A percentile compares a stretch with the other conserved stretches of the same genome.
Conservation (phyloP, 148 eudicot species). For the Camellia lanceoleosa region DNA sequence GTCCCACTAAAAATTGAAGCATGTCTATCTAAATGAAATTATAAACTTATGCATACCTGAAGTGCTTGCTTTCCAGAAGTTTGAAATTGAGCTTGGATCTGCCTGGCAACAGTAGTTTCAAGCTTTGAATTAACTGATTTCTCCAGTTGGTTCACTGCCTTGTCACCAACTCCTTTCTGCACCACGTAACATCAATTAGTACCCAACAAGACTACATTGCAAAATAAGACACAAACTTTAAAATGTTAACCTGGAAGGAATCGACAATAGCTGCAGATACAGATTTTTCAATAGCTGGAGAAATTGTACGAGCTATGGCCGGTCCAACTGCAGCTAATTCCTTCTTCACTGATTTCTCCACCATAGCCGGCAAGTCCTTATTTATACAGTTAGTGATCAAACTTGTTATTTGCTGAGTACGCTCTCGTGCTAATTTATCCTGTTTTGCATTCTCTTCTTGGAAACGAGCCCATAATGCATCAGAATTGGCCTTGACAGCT, state of each 20-base stretch:
- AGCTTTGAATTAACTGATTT: constrained; percentile 73
- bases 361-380: constrained; percentile 56
- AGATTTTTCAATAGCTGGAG: constrained; percentile 71
- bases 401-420: constrained; percentile 57
- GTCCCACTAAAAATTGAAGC: background rate
- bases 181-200: constrained; percentile 22
- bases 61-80: constrained; percentile 93
- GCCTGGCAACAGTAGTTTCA: constrained; percentile 77
- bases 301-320: constrained; percentile 67
- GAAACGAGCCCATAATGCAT: constrained; percentile 85
- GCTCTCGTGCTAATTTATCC: constrained; percentile 70
- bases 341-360: constrained; percentile 81
- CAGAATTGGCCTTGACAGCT: constrained; percentile 65
- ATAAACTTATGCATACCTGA: constrained; percentile 48
- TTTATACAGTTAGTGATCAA: constrained; percentile 48
- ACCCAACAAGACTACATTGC: background rate
- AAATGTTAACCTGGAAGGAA: constrained; percentile 70
- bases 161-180: constrained; percentile 89
- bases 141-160: constrained; percentile 81
- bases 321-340: constrained; percentile 65
- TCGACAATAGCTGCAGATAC: constrained; percentile 64
- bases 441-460: constrained; percentile 73
- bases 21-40: background rate
- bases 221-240: constrained; percentile 6
- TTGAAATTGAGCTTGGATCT: constrained; percentile 84